Base-by-base conservation (phyloP, 208 protist genomes). In the Crithidia acanthocephali region DNA sequence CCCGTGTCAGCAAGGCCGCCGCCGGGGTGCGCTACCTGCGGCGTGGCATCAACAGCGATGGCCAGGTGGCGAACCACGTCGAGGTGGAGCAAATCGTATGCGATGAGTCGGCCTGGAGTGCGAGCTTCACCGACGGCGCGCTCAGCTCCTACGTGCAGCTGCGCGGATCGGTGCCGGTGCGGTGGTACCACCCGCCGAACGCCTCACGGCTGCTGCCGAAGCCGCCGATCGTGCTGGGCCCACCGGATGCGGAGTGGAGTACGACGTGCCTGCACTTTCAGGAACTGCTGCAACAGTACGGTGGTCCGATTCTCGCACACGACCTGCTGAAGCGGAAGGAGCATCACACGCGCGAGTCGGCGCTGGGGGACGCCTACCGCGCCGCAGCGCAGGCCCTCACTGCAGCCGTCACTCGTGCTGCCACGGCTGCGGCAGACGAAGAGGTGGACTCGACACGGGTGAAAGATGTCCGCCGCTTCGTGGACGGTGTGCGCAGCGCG, bases 11-110 rank as follows among this genome's bases (percentile, higher is more conserved):
- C 55, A 90, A 97, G 52, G 79, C 94, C 50, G 98, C 90, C 68
- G 97, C 97, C 8, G 98, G 98, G 16, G 86, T 95, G 35, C 90
- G 98, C 28, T 99, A 98, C 73, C 76, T 98, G 16, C 98, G 98
- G 53, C 92, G 98, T 65, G 98, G 98, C 2, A 81, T 98, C n/a
- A 93, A 78, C 74, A 84, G 90, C 56, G 74, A 88, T 52, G 85
- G 86, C 30, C 63, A 92, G 67, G 90, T 91, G 48, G 93, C 93
- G 18, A 97, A 97, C 68, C 85, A 94, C 58, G 93, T 97, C 16
- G 90, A 97, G 68, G 81, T 93, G 32, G 93, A 97, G 76, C 93
- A 97, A 69, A 95, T 97, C 56, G 84, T 97, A 4, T 78, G 69
- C 40, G 85, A 92, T 27, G 84, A 91, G 60, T 82, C 81, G 1